Evolutionary conservation across 2,329 filamentous ascomycete genomes (phyloP), one percentile per base, ranked within the genome.

Genomic region (Ceratocystis papillata): DNA sequence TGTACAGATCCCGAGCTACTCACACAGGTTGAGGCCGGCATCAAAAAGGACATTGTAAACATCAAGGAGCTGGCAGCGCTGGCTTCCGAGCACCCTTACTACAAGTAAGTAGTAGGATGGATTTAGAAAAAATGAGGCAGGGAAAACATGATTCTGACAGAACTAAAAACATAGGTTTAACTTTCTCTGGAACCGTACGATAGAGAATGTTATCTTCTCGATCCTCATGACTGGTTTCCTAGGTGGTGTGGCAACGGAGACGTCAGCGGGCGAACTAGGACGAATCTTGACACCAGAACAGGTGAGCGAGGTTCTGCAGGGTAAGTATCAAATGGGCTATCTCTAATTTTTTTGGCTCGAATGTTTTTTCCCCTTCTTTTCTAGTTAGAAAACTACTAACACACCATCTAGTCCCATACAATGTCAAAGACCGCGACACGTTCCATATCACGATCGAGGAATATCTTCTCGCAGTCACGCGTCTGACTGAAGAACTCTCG

Each of bases 361-460:
- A 33, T 33, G 30, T 22, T 33, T 53, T 44, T 2, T 12, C 20
- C 5, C 63, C 50, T 60, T 65, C 65, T 61, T 50, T 17, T 60
- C 33, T 62, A 30, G 15, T 62, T 5, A 3, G 44, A n/a, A 44
- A 25, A 10, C 37, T 28, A 33, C 30, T 50, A 25, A 12, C 37
- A 65, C n/a, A 5, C 1, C 8, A 8, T 20, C 20, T 70, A 92
- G 92, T 96, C 10, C 92, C 91, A 12, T 87, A 94, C 69, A 96
- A 96, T 74, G 82, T 96, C 72, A 96, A 96, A 76, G 88, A 93
- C 72, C 80, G 83, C 69, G 93, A 97, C 74, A 84, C 86, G 63
- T 99, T 99, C 81, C 94, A 99, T 75, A 81, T 99, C 72, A 95
- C 91, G 55, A 93, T 97, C 72, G 94, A 99, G 77, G 94, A 99